Conservation (phyloP, 352 stramenopile species). For the Globisporangium spinosum region DNA sequence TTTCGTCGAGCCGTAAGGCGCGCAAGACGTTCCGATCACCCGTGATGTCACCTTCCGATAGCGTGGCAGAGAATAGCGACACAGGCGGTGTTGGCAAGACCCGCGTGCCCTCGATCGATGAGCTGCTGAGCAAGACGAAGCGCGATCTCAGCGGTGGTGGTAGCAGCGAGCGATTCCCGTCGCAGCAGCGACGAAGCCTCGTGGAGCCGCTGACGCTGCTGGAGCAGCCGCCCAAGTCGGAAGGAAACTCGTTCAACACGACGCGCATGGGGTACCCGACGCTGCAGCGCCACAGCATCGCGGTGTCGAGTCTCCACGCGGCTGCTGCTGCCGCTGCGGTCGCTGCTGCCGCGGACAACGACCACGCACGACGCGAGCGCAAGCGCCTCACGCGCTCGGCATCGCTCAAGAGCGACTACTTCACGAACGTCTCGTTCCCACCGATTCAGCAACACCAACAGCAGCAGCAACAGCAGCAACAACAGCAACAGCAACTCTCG, state of each 20-base stretch:
- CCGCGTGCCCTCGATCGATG: conserved; percentile 42
- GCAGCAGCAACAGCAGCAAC: background rate
- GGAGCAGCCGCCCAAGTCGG: conserved; percentile 15
- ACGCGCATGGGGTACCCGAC: conserved; percentile 14
- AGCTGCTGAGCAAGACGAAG: conserved; percentile 30
- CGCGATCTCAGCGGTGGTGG: background rate
- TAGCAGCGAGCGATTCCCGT: conserved; percentile 7
- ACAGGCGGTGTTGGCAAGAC: background rate
- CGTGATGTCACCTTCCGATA: conserved; percentile 22
- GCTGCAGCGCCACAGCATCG: conserved; percentile 21
- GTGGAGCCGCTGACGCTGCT: conserved; percentile 19
- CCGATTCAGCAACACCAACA: conserved; percentile 30
- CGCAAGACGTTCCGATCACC: conserved; percentile 73
- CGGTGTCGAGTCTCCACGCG: conserved; percentile 16
- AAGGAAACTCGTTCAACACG: conserved; percentile 3
- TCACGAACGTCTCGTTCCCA: conserved; percentile 44
- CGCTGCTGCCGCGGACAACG: conserved; percentile 20
- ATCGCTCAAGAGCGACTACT: conserved; percentile 77
- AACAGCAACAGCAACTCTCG: conserved; percentile 3
- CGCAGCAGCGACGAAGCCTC: conserved; percentile 20
- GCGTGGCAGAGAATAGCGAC: conserved; percentile 2
- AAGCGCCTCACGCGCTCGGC: conserved; percentile 69
- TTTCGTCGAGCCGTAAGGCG: conserved; percentile 80
- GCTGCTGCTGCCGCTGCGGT: conserved; percentile 2
- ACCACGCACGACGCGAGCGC: conserved; percentile 48